phyloP scores from a whole-genome alignment of 768 basidiomycete species.

The Megacollybia marginata region DNA sequence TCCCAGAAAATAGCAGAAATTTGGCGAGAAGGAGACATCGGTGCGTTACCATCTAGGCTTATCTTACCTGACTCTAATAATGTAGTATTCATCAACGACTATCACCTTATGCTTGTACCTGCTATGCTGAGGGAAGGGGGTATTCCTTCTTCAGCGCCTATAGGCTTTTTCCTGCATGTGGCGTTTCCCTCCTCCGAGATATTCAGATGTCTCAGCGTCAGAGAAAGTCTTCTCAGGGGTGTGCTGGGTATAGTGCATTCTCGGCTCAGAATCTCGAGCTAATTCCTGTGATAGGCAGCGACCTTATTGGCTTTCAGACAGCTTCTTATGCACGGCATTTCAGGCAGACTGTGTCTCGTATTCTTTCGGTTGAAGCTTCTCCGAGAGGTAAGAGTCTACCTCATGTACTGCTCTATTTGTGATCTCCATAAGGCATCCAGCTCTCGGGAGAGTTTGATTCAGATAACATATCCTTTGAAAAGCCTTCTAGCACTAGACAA shows the following conservation, averaged over 20 bases:
- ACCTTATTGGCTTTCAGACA: slow-evolving; percentile 91
- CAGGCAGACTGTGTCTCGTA: slow-evolving; percentile 76
- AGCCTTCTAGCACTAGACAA: neutral
- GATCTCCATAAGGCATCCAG: neutral
- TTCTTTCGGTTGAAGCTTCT: slow-evolving; percentile 71
- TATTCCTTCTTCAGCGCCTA: slow-evolving; percentile 52
- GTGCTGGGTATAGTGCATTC: slow-evolving; percentile 50
- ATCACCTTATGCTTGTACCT: slow-evolving; percentile 92
- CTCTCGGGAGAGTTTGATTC: neutral
- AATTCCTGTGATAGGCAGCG: slow-evolving; percentile 36
- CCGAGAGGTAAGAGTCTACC: slow-evolving; percentile 42
- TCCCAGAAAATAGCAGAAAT: slow-evolving; percentile 75
- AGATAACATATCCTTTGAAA: neutral
- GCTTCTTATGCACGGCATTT: slow-evolving; percentile 80
- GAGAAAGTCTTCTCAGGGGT: slow-evolving; percentile 72
- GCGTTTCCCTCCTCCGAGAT: slow-evolving; percentile 95
- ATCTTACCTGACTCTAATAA: neutral
- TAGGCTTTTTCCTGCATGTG: slow-evolving; percentile 95
- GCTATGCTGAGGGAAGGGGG: slow-evolving; percentile 63
- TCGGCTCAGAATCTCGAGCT: neutral
- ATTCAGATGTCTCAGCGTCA: slow-evolving; percentile 82
- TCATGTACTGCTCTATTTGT: too few relatives aligned
- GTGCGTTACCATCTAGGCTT: slow-evolving; percentile 20
- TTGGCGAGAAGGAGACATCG: slow-evolving; percentile 86
- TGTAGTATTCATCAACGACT: slow-evolving; percentile 84